Base-by-base conservation (phyloP, 768 basidiomycete genomes). In the Pleurotus salmoneostramineus region DNA sequence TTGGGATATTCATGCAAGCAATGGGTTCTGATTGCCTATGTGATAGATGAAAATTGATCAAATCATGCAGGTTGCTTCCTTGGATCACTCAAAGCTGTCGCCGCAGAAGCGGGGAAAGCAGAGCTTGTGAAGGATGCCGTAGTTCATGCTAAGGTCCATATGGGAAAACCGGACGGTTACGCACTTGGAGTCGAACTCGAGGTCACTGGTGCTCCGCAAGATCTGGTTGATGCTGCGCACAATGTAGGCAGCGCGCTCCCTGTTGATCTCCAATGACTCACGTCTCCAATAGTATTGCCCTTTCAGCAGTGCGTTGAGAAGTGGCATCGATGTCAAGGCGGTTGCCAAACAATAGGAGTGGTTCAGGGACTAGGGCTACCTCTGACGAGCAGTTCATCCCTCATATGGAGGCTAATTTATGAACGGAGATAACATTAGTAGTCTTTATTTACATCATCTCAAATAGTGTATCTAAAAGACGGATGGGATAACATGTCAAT, bases 161-260 rank as follows among this genome's bases (percentile, higher is more conserved):
- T 91, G 37, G 89, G 89, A 5, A 75, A 79, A 62, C 79, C 88
- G 3, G 74, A 76, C 14, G 88, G 89, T 0, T 87, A 85, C 52
- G 89, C 83, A 2, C 67, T 91, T 27, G 80, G 78, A 3, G 88
- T 89, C 10, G 84, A 88, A 63, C 82, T 91, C 61, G 81, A 81
- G 59, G 86, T 89, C 0, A 83, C 85, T 59, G 87, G 87, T 14
- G 77, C 88, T 4, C 82, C 85, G 37, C 84, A 89, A 52, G 83
- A 83, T 44, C 70, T 91, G 59, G 73, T 91, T 55, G 72, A 83
- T 59, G 85, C 85, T 21, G 88, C 80, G 4, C 89, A 91, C 68
- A 83, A 80, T 73, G 89, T 89, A 62, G 15, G 73, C 52, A 14
- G n/a, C n/a, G 12, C 32, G 14, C 35, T 44, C 15, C 47, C 33